A percentile compares a stretch with the other conserved stretches of the same genome.
Evolutionary conservation across 2,329 filamentous ascomycete genomes (phyloP).

Genomic region (Sporothrix globosa): DNA sequence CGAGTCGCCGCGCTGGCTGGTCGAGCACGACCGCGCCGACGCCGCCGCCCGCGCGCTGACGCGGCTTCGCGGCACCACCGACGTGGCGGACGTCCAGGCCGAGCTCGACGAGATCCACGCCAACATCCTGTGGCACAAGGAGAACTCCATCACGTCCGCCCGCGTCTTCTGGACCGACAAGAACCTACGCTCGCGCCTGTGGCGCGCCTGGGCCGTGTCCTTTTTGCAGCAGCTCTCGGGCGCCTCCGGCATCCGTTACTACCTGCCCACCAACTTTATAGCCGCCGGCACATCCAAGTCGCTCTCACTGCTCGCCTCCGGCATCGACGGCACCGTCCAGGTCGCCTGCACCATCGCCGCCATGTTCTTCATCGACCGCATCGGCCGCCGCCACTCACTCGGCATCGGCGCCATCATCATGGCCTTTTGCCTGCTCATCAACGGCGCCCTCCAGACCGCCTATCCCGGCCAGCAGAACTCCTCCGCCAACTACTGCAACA

Average conservation of each 20-base stretch:
- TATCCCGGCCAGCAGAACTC: constrained; percentile 36
- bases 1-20: constrained; percentile 45
- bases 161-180: constrained; percentile 43
- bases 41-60: constrained; percentile 40
- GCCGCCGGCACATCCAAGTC: constrained; percentile 42
- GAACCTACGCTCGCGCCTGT: constrained; percentile 43
- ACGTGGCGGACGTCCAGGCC: constrained; percentile 38
- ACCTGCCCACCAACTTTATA: constrained; percentile 44
- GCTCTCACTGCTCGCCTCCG: constrained; percentile 43
- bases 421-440: constrained; percentile 43
- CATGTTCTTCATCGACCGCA: constrained; percentile 43
- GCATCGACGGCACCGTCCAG: constrained; percentile 44
- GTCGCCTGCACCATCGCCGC: constrained; percentile 44
- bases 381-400: constrained; percentile 42
- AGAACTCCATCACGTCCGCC: constrained; percentile 37
- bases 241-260: constrained; percentile 46
- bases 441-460: constrained; percentile 34
- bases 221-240: constrained; percentile 46
- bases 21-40: constrained; percentile 41
- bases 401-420: constrained; percentile 43
- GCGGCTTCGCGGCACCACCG: constrained; percentile 40
- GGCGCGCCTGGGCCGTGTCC: constrained; percentile 43
- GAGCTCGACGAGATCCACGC: constrained; percentile 43
- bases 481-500: constrained; percentile 36
- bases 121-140: constrained; percentile 42